A percentile compares a stretch with the other conserved stretches of the same genome.
Conservation (phyloP, 768 basidiomycete genomes). For the Leccinellum luteum region DNA sequence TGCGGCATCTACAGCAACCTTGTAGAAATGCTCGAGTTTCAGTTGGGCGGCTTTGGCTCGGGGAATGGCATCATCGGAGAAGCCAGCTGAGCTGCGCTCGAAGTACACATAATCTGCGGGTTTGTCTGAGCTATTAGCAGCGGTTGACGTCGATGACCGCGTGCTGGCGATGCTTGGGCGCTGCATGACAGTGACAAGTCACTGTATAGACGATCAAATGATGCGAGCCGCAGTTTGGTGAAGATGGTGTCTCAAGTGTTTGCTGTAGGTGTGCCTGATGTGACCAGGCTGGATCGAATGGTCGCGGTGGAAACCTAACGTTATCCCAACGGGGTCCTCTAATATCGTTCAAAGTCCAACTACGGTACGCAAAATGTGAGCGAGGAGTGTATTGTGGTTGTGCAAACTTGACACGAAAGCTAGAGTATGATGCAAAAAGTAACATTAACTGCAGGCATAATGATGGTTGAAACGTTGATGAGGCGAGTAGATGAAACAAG, state of each 20-base stretch:
- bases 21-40: slow-evolving; percentile 96
- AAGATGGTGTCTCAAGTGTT: neutral
- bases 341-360: neutral
- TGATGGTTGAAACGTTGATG: neutral
- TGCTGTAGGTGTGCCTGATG: neutral
- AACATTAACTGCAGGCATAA: neutral
- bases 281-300: neutral
- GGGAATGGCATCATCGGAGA: slow-evolving; percentile 78
- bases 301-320: slow-evolving; percentile 21
- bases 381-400: neutral
- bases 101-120: slow-evolving; percentile 87
- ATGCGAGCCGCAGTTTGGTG: neutral
- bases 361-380: slow-evolving; percentile 1
- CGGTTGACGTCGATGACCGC: slow-evolving; percentile 22
- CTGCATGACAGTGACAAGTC: slow-evolving; percentile 20
- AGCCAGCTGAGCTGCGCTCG: slow-evolving; percentile 70
- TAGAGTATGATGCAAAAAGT: neutral
- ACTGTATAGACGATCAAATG: neutral
- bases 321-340: neutral
- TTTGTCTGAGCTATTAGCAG: slow-evolving; percentile 34
- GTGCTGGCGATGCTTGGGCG: slow-evolving; percentile 30
- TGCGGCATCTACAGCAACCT: slow-evolving; percentile 92
- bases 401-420: slow-evolving; percentile 6
- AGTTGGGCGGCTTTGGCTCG: slow-evolving; percentile 89
- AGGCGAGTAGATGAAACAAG: neutral